A percentile compares a stretch with the other conserved stretches of the same genome.
These are phyloP conservation scores for Malus hybrid DNA, from an alignment of 331 rosid genomes.

Conservation along the genomic window DNA sequence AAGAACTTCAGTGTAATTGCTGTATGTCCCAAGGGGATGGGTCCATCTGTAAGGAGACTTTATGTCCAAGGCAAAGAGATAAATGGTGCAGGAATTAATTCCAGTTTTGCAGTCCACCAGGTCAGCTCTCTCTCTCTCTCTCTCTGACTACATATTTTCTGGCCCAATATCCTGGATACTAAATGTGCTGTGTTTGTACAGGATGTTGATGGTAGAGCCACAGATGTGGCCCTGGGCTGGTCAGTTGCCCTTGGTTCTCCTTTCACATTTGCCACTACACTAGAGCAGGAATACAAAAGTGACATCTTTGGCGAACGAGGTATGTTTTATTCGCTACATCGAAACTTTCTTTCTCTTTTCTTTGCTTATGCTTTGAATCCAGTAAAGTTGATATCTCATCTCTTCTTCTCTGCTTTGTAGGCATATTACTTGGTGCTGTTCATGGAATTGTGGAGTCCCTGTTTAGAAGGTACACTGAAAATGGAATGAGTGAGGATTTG, in stretches of 20 bases:
- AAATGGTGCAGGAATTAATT: conserved; percentile 91
- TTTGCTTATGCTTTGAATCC: not conserved
- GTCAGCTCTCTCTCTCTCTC: conserved; percentile 17
- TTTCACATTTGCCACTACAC: conserved; percentile 83
- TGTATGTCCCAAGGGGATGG: conserved; percentile 98
- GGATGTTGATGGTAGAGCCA: conserved; percentile 94
- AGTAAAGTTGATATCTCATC: conserved; percentile 7
- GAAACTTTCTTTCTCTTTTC: not conserved
- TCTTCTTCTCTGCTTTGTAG: conserved; percentile 31
- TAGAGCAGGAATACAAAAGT: conserved; percentile 89
- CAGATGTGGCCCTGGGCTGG: conserved; percentile 88
- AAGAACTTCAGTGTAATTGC: conserved; percentile 84
- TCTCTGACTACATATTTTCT: not conserved
- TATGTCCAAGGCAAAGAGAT: conserved; percentile 94
- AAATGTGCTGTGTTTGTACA: conserved; percentile 16
- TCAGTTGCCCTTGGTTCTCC: conserved; percentile 97
- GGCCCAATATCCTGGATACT: not conserved
- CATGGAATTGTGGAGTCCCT: conserved; percentile 90
- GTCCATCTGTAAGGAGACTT: conserved; percentile 92
- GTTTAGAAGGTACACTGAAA: conserved; percentile 76
- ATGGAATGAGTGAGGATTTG: conserved; percentile 71
- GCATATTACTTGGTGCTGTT: conserved; percentile 93
- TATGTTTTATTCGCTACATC: not conserved
- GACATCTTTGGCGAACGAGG: conserved; percentile 98
- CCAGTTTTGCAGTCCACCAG: conserved; percentile 92